Base-by-base conservation (phyloP, 2,329 filamentous ascomycete species). In the Trichoderma citrinoviride region DNA sequence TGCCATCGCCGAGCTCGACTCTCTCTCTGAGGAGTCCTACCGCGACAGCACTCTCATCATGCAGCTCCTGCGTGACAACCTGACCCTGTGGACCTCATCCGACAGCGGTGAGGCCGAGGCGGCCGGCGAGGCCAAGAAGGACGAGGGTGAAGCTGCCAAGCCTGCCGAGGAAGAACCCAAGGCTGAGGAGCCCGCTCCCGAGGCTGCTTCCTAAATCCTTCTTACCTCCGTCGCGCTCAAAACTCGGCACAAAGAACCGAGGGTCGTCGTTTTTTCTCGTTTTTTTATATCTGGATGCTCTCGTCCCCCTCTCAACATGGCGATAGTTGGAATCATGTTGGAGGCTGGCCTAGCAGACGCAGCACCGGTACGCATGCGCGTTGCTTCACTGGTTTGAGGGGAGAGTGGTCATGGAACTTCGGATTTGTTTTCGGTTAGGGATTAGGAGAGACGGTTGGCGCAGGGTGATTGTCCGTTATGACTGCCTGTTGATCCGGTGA, bases 11-110 rank as follows among this genome's bases (percentile, higher is more conserved):
- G 93, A 98, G 88, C 92, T 98, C 74, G 94, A 98, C 85, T 96
- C 93, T 58, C 86, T 98, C 70, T 96, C 92, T 67, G 94, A 97
- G 85, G 94, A 98, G 85, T 96, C 92, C 67, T 97, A 98, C 90
- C 92, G 93, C 77, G 94, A 98, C 83, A 97, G 93, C 88, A 98
- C 94, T 67, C 88, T 98, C 74, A 97, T 98, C 85, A 98, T 97
- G 94, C 94, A 98, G 86, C 87, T 98, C 69, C 90, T 98, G 79
- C 92, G 94, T 78, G 94, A 97, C 85, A 98, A 97, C 87, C 86
- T 98, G 69, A 97, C 93, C 71, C 90, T 97, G 80, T 97, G 93
- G 93, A 97, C 93, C 73, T 97, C 93, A 72, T 96, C 93, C 67
- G 93, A 97, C 78, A 91, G 87, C 73, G 88, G 84, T 74, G 94